Evolutionary conservation across 106 monocot species (phyloP).

Genomic region (Platanthera guangdongensis): DNA sequence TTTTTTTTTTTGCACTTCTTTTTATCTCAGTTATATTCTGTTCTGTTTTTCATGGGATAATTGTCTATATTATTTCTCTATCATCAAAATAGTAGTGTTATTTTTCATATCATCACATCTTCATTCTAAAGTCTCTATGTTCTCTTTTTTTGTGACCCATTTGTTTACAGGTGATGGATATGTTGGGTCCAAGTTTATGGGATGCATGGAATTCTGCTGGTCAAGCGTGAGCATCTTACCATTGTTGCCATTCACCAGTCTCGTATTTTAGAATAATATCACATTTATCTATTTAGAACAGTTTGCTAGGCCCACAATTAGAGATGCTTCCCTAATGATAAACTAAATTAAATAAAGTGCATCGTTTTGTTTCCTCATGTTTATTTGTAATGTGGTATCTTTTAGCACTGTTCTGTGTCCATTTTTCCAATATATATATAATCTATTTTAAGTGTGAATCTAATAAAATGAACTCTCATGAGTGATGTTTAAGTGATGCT

Average conservation of each 20-base stretch:
- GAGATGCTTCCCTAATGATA: not conserved
- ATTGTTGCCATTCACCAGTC: not conserved
- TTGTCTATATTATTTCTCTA: not conserved
- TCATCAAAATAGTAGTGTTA: not conserved
- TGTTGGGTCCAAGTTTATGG: slow-evolving; percentile 77
- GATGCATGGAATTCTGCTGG: slow-evolving; percentile 70
- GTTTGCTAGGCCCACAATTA: not conserved
- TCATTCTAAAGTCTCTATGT: not conserved
- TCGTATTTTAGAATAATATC: not conserved
- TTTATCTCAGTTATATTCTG: not conserved
- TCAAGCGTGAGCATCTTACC: slow-evolving; percentile 45
- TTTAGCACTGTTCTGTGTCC: not conserved
- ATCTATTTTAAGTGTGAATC: not conserved
- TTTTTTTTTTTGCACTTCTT: not conserved
- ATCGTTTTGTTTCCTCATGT: not conserved
- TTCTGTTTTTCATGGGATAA: not conserved
- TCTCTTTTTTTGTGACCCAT: not conserved
- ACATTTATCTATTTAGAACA: not conserved
- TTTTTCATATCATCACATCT: not conserved
- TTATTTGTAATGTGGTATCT: not conserved
- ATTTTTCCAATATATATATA: not conserved
- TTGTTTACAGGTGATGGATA: slow-evolving; percentile 60
- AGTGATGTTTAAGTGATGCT: slow-evolving; percentile 2
- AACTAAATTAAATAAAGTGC: not conserved
- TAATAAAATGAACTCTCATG: not conserved